These are phyloP conservation scores for Parascedosporium putredinis DNA, from an alignment of 2,329 filamentous ascomycete species.

Conservation along the genomic window DNA sequence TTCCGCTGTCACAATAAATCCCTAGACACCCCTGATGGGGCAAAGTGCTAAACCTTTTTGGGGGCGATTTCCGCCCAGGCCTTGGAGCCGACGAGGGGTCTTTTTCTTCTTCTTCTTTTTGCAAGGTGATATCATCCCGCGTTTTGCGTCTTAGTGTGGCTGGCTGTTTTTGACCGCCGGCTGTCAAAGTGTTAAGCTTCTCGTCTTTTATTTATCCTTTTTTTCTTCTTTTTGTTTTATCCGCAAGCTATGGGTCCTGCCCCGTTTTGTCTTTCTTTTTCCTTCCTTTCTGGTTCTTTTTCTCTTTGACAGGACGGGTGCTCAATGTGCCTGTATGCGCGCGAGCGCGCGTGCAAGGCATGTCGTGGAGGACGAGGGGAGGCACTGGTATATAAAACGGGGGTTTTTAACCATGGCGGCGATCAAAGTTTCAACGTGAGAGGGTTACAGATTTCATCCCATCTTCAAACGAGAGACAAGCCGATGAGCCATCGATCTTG, in stretches of 20 bases:
- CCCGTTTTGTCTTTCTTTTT: too few relatives aligned
- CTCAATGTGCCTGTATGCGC: neutral
- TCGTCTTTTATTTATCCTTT: too few relatives aligned
- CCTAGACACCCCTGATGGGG: neutral
- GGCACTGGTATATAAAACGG: neutral
- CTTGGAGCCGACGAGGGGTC: neutral
- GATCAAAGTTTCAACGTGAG: slow-evolving; percentile 4
- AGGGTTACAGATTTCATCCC: slow-evolving; percentile 4
- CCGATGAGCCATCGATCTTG: neutral
- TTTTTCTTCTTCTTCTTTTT: too few relatives aligned
- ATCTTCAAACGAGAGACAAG: neutral
- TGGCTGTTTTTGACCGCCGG: neutral
- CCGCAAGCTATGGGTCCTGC: too few relatives aligned
- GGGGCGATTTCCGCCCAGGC: neutral
- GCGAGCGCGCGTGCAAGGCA: neutral
- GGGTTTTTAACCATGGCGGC: neutral
- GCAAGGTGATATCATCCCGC: neutral
- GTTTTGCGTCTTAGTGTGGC: neutral
- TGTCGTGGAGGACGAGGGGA: neutral
- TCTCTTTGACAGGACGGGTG: too few relatives aligned
- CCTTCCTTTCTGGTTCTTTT: too few relatives aligned
- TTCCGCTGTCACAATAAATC: neutral
- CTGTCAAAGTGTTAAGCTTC: neutral
- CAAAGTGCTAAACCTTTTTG: neutral
- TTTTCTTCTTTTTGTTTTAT: neutral